phyloP scores from a whole-genome alignment of 768 basidiomycete species.

The Suillus subalutaceus region DNA sequence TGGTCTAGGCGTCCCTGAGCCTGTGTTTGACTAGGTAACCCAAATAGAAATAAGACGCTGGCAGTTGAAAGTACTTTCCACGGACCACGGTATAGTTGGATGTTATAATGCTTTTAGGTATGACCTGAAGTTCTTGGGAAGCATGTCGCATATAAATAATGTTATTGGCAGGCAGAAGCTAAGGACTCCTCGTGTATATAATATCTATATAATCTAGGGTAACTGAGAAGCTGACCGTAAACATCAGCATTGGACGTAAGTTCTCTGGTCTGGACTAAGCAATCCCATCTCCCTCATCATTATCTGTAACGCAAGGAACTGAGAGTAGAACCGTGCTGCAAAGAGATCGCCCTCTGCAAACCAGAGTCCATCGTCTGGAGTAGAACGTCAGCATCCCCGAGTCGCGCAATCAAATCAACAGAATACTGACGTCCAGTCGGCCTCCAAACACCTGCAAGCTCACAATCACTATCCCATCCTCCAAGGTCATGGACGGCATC shows the following conservation, averaged over 20 bases:
- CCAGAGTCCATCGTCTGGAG: constrained; percentile 11
- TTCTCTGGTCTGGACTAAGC: neutral
- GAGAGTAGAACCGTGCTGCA: constrained; percentile 3
- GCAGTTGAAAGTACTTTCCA: neutral
- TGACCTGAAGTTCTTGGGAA: neutral
- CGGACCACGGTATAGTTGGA: neutral
- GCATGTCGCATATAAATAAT: neutral
- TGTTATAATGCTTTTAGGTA: neutral
- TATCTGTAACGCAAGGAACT: neutral
- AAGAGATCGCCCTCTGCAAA: constrained; percentile 13
- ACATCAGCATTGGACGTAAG: neutral
- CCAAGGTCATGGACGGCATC: constrained; percentile 14
- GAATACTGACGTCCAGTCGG: constrained; percentile 13
- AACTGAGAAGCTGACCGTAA: neutral
- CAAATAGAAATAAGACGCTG: neutral
- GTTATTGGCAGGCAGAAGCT: neutral
- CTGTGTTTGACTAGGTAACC: neutral
- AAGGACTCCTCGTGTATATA: neutral
- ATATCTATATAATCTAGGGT: too few relatives aligned
- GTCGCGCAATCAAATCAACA: too few relatives aligned
- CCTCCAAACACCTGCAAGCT: constrained; percentile 16
- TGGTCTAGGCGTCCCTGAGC: neutral
- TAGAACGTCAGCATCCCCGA: neutral
- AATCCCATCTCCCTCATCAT: neutral
- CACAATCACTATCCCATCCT: constrained; percentile 14